Conservation (phyloP, 345 rosid species). For the Camelina neglecta region DNA sequence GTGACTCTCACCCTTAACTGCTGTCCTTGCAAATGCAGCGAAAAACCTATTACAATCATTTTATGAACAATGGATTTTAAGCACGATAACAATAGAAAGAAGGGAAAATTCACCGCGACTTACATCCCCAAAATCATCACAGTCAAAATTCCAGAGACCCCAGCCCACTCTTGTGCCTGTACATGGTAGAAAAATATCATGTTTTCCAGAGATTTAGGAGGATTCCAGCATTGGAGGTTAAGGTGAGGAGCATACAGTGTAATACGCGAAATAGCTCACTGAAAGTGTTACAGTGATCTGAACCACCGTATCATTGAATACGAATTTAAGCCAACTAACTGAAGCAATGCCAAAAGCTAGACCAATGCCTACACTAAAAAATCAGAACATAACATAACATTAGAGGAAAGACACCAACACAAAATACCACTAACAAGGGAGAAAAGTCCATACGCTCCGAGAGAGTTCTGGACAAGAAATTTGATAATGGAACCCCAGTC, state of each 20-base stretch:
- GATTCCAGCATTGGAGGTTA: slow-evolving; percentile 8
- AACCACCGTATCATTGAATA: slow-evolving; percentile 85
- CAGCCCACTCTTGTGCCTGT: slow-evolving; percentile 89
- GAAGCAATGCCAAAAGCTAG: slow-evolving; percentile 86
- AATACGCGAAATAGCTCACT: slow-evolving; percentile 87
- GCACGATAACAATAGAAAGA: slow-evolving; percentile 11
- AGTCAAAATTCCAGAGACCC: slow-evolving; percentile 85
- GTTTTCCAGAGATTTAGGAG: neutral
- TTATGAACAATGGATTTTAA: neutral
- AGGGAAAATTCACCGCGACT: slow-evolving; percentile 46
- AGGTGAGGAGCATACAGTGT: slow-evolving; percentile 64
- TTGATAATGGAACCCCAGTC: slow-evolving; percentile 59
- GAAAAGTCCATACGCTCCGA: slow-evolving; percentile 81
- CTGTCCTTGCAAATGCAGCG: slow-evolving; percentile 87
- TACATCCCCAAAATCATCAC: slow-evolving; percentile 97
- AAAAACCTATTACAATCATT: slow-evolving; percentile 45
- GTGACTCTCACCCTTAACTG: slow-evolving; percentile 90
- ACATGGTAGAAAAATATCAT: slow-evolving; percentile 30
- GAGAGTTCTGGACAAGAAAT: slow-evolving; percentile 68
- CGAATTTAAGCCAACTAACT: slow-evolving; percentile 84
- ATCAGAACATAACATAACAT: slow-evolving; percentile 35
- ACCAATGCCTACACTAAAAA: slow-evolving; percentile 84
- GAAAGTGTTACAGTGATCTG: slow-evolving; percentile 86
- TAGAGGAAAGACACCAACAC: slow-evolving; percentile 5
- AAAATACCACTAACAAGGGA: neutral